A percentile compares a stretch with the other conserved stretches of the same genome.
Evolutionary conservation across 1,139 yeast species (phyloP).

Genomic region (Candida labiduridarum): DNA sequence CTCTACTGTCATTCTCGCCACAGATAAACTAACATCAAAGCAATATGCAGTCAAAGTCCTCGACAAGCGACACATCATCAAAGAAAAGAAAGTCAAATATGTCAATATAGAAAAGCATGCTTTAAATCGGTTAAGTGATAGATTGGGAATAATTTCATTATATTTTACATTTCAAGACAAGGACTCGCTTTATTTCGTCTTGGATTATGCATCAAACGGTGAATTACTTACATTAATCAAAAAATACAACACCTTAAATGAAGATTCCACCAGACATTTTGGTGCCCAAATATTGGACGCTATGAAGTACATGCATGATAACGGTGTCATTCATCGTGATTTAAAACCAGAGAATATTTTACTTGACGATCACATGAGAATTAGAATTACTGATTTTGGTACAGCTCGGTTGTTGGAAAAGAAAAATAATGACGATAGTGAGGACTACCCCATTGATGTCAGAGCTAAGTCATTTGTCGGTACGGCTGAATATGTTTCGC

Average conservation of each 20-base stretch:
- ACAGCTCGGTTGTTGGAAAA: slow-evolving; percentile 66
- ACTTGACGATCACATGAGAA: slow-evolving; percentile 61
- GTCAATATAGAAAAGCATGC: slow-evolving; percentile 96
- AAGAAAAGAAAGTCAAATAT: slow-evolving; percentile 92
- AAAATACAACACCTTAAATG: slow-evolving; percentile 75
- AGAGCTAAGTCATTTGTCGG: slow-evolving; percentile 77
- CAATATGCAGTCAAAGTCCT: slow-evolving; percentile 90
- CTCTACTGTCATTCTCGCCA: slow-evolving; percentile 88
- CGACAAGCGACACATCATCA: slow-evolving; percentile 90
- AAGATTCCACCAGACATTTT: slow-evolving; percentile 73
- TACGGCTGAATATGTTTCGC: slow-evolving; percentile 82
- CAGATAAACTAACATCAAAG: slow-evolving; percentile 70
- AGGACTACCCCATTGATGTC: slow-evolving; percentile 49
- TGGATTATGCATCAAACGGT: slow-evolving; percentile 92
- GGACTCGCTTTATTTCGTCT: slow-evolving; percentile 82
- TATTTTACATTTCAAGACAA: slow-evolving; percentile 95
- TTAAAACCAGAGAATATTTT: slow-evolving; percentile 77
- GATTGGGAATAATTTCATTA: slow-evolving; percentile 76
- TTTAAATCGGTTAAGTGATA: slow-evolving; percentile 74
- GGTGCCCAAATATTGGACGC: slow-evolving; percentile 67
- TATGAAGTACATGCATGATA: slow-evolving; percentile 67
- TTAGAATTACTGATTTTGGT: slow-evolving; percentile 81
- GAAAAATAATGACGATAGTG: slow-evolving; percentile 36
- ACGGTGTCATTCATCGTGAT: slow-evolving; percentile 80
- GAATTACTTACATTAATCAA: slow-evolving; percentile 82